Base-by-base conservation (phyloP, 257 asterid species). In the Sherardia arvensis region DNA sequence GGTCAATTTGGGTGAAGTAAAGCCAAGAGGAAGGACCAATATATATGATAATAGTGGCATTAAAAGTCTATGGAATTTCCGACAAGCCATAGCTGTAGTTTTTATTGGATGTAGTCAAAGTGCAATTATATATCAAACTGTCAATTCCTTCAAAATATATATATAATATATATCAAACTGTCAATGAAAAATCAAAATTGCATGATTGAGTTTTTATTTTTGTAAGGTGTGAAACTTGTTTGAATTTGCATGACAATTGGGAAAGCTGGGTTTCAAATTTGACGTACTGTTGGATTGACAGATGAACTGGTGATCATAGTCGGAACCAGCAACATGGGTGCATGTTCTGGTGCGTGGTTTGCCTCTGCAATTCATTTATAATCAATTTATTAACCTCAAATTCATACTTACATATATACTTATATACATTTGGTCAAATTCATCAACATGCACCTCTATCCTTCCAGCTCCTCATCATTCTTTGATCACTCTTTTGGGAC, bases 281-380 rank as follows among this genome's bases (percentile, higher is more conserved):
- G 47, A 38, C 47, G 47, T 38, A 43, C 59, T 58, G 64, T 74
- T 73, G 11, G 69, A 69, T 72, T 80, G 83, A 79, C 81, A 78
- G 80, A 75, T 48, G 73, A 79, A 65, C 81, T 67, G 56, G 66
- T 70, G 68, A 33, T 45, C 61, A 33, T 33, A 9, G 40, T n/a
- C 7, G 4, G 66, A 72, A 71, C 59, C 66, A 70, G 62, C 68
- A 77, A 79, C 86, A 76, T 82, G 87, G 79, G 33, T 74, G 73
- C 92, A 84, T 80, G 84, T 84, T 81, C 83, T 66, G 30, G 69
- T 70, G 74, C 69, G 75, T 54, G 69, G 59, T 30, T 27, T 15
- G 57, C 43, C 54, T 36, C n/a, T 10, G 51, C 51, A 43, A 3
- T 43, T 43, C 4, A 4, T 14, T n/a, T 43, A 43, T 9, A 27